Conservation (phyloP, 768 basidiomycete genomes). For the Kwoniella mangroviensis region DNA sequence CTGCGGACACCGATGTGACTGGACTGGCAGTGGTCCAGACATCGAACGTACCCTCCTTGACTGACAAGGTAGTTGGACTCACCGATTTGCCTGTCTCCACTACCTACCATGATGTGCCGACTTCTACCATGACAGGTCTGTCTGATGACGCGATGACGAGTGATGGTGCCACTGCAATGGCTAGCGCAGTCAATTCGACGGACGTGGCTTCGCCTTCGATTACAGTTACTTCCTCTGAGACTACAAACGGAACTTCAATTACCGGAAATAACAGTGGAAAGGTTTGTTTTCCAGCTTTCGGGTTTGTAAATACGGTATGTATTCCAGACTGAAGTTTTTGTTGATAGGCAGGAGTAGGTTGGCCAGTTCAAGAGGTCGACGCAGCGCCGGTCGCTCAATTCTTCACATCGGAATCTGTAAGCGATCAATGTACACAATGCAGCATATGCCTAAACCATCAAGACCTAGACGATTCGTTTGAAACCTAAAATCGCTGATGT, state of each 20-base stretch:
- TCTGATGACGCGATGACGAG: too few species aligned
- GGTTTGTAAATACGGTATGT: too few species aligned
- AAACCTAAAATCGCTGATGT: too few species aligned
- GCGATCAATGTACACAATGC: too few species aligned
- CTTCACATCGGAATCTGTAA: slow-evolving; percentile 35
- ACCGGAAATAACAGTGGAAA: background rate
- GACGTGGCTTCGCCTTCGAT: background rate
- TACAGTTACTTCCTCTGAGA: background rate
- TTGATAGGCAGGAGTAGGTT: slow-evolving; percentile 35
- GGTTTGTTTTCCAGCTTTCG: background rate
- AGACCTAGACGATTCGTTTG: too few species aligned
- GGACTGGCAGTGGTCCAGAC: background rate
- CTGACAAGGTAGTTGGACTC: background rate
- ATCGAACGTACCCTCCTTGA: background rate
- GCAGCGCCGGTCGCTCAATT: slow-evolving; percentile 31
- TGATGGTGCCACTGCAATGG: too few species aligned
- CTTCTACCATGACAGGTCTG: background rate
- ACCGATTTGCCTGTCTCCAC: background rate
- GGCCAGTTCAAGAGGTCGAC: slow-evolving; percentile 37
- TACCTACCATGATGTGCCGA: background rate
- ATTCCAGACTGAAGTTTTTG: background rate
- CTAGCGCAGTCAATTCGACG: background rate
- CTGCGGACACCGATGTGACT: background rate
- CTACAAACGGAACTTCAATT: background rate
- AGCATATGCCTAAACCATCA: too few species aligned